Evolutionary conservation across 192 early-diverging fungal species (phyloP), one percentile per base, ranked within the genome.

Genomic region (Allomyces macrogynus): DNA sequence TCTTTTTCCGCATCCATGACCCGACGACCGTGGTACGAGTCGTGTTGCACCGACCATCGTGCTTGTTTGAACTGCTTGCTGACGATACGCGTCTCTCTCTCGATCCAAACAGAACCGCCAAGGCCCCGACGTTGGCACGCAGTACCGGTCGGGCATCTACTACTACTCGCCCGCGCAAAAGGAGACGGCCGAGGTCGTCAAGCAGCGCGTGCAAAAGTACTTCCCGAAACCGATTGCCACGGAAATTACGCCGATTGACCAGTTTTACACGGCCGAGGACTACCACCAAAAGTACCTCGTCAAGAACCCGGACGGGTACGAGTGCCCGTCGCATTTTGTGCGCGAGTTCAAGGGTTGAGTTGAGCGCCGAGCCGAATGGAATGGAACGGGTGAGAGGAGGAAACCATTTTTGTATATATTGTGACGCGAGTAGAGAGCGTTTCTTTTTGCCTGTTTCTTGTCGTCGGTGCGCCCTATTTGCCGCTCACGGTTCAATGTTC

Each of bases 81-180:
- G n/a, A 24, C n/a, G 20, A 24, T 14, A 3, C 11, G 11, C 62
- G 24, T 4, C 18, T 62, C 20, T 24, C 18, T 24, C 11, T 24
- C 18, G 20, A 62, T 14, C 62, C 20, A 14, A 24, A 24, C 32
- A 40, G 32, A 57, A 57, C 49, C 49, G 49, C 16, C 49, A 57
- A n/a, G 93, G 93, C 5, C 77, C 76, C 42, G 92, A 97, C 69
- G 57, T 70, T 24, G 94, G 94, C 20, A 81, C 86, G 16, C 94
- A 97, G 73, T 87, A 97, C 77, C 78, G 93, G 16, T 87, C 85
- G 4, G 88, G 81, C 14, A 91, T 97, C 67, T 90, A 90, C 68
- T 90, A 87, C 71, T 86, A 91, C 74, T 78, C 72, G 32, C 75
- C 75, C 11, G 80, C 86, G 65, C 93, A 97, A 69, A 79, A 82